phyloP scores from a whole-genome alignment of 345 rosid species.

The Linum trigynum region DNA sequence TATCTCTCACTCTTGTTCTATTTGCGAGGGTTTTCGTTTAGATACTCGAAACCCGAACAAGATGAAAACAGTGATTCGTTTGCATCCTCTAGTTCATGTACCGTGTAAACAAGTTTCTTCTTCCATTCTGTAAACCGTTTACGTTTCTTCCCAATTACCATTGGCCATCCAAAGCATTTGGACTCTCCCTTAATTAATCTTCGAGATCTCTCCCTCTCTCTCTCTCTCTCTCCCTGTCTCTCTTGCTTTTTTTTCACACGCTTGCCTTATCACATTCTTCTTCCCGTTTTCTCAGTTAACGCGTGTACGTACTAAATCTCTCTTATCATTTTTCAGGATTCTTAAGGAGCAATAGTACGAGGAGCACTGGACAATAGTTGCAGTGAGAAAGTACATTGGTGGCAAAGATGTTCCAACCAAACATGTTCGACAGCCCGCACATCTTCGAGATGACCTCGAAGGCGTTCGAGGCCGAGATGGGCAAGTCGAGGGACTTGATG shows the following conservation, averaged over 20 bases:
- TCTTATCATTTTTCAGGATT: neutral
- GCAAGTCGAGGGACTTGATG: slow-evolving; percentile 36
- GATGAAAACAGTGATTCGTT: too few relatives aligned
- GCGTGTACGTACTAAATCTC: neutral
- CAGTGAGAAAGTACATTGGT: neutral
- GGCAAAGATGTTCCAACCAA: slow-evolving; percentile 55
- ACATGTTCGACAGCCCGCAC: slow-evolving; percentile 59
- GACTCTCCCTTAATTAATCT: too few relatives aligned
- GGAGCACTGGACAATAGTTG: too few relatives aligned
- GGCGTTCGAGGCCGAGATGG: slow-evolving; percentile 48
- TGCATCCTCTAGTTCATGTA: too few relatives aligned
- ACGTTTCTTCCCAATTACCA: neutral
- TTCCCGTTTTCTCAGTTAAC: neutral
- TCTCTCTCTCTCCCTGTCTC: too few relatives aligned
- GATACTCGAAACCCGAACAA: too few relatives aligned
- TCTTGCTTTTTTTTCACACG: neutral
- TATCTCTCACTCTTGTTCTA: too few relatives aligned
- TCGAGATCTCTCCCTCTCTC: too few relatives aligned
- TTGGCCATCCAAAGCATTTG: too few relatives aligned
- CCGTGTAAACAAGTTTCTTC: too few relatives aligned
- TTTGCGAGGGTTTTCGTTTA: too few relatives aligned
- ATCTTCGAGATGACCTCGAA: slow-evolving; percentile 58
- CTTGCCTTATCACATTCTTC: neutral
- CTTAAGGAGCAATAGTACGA: neutral
- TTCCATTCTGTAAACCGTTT: too few relatives aligned